These are phyloP conservation scores for Zymoseptoria tritici DNA, from an alignment of 2,329 filamentous ascomycete species.

Conservation along the genomic window DNA sequence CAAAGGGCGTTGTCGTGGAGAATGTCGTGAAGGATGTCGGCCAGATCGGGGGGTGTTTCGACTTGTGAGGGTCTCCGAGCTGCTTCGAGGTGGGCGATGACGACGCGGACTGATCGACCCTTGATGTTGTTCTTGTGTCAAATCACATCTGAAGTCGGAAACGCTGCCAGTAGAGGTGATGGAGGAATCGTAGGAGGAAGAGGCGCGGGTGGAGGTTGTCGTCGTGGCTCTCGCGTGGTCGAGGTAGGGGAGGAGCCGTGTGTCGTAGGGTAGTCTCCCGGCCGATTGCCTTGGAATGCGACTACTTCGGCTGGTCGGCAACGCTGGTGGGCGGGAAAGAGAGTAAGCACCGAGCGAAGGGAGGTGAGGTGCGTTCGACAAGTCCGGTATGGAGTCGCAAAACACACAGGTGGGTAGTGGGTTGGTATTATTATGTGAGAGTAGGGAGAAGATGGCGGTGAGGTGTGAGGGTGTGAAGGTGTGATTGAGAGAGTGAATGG, in stretches of 20 bases:
- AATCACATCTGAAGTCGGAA: constrained; percentile 11
- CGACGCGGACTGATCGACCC: constrained; percentile 2
- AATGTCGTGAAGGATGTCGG: neutral
- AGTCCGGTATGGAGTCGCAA: neutral
- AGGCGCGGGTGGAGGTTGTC: neutral
- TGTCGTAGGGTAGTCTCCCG: neutral
- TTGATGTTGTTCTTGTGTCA: constrained; percentile 11
- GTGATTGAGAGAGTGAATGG: neutral
- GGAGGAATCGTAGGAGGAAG: constrained; percentile 2
- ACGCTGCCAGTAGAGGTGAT: neutral
- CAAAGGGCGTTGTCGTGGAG: constrained; percentile 7
- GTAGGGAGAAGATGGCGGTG: neutral
- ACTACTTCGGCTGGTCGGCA: neutral
- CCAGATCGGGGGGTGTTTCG: constrained; percentile 1
- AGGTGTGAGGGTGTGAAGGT: neutral
- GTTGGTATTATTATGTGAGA: neutral
- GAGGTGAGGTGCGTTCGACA: neutral
- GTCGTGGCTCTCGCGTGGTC: neutral
- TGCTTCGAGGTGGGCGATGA: constrained; percentile 12
- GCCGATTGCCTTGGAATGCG: neutral
- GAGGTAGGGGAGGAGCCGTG: neutral
- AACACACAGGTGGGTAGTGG: neutral
- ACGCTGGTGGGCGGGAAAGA: neutral
- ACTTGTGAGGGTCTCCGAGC: constrained; percentile 4
- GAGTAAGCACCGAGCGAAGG: no score